Evolutionary conservation across 176 grass and related monocot species (phyloP).

Genomic region (Phragmites australis): DNA sequence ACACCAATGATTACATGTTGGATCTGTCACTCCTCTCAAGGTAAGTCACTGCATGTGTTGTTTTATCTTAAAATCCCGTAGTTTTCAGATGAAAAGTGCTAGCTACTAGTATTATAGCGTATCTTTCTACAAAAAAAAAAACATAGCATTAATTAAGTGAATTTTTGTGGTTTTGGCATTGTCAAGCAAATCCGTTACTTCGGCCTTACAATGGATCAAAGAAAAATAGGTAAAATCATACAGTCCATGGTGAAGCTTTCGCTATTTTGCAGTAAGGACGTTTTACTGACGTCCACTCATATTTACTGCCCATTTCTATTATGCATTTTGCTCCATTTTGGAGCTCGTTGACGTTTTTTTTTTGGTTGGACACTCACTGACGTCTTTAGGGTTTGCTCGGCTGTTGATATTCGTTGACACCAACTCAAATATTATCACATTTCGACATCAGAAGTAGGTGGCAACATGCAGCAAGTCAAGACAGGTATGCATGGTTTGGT

Average conservation of each 20-base stretch:
- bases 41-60: too few species aligned
- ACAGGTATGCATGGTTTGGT: neutral
- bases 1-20: too few species aligned
- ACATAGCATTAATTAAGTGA: neutral
- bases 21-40: too few species aligned
- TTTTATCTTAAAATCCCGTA: too few species aligned
- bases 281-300: neutral
- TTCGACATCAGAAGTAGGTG: conserved; percentile 32
- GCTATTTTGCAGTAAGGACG: neutral
- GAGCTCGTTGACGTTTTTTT: neutral
- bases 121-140: neutral
- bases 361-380: neutral
- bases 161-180: neutral
- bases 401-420: neutral
- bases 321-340: neutral
- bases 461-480: neutral
- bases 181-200: neutral
- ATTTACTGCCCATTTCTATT: too few species aligned
- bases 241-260: neutral
- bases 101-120: neutral
- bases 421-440: neutral
- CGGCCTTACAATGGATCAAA: neutral
- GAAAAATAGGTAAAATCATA: neutral
- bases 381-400: neutral
- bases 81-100: neutral